Evolutionary conservation across 1,139 yeast species (phyloP), one percentile per base, ranked within the genome.

Genomic region (Hanseniaspora gamundiae): DNA sequence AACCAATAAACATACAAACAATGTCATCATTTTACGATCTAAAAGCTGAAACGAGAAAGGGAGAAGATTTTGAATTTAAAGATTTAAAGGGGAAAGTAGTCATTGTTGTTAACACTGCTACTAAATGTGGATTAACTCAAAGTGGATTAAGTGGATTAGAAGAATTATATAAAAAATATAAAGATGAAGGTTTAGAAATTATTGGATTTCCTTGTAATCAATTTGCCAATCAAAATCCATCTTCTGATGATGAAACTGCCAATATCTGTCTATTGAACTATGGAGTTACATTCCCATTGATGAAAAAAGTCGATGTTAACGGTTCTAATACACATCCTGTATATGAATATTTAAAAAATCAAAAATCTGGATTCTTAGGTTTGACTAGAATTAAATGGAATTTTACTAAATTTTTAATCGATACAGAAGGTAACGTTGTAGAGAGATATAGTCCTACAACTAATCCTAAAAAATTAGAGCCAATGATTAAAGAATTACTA

Each of bases 191-290:
- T 51, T 58, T 91, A 45, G 39, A 36, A 11, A 43, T 44, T 26
- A 30, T 44, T 35, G 98, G 95, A 2, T 91, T 91, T 78, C 98
- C 98, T 53, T 79, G 87, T 62, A 80, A 80, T 62, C 97, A 91
- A 65, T 91, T 91, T 56, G 91, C 85, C 39, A 73, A 73, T 51
- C 95, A 91, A 65, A 97, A 91, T 60, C 95, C 96, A 9, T 80
- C 80, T 9, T 60, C 75, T 8, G 79, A 76, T 41, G 73, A 70
- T 43, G 78, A 81, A 54, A 81, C 87, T 48, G 75, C 74, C 27
- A 58, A 66, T 41, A 78, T 78, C 61, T 82, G 93, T 56, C 71
- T 76, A 46, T 53, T 70, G 47, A 76, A 76, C 59, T 91, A 75
- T 59, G 87, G 88, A 33, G 96, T 88, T 40, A 69, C 84, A 26